These are phyloP conservation scores for Bipolaris bicolor DNA, from an alignment of 2,329 filamentous ascomycete species.

Conservation along the genomic window DNA sequence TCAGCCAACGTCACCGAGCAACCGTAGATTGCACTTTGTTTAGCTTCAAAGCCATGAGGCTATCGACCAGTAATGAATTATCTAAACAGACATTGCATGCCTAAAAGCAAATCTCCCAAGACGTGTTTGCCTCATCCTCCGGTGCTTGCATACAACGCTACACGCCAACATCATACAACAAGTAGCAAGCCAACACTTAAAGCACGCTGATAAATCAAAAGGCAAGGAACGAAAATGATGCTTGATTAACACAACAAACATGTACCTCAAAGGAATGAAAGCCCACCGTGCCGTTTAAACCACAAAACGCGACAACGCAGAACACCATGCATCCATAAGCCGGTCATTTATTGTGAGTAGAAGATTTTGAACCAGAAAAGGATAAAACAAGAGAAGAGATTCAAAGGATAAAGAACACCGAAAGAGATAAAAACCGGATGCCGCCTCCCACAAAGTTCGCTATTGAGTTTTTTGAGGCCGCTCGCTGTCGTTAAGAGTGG, in stretches of 20 bases:
- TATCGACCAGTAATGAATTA: neutral
- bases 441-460: slow-evolving; percentile 3
- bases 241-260: slow-evolving; percentile 12
- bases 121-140: neutral
- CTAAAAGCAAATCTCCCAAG: neutral
- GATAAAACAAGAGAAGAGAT: neutral
- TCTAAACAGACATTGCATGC: neutral
- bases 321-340: slow-evolving; percentile 17
- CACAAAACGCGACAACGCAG: slow-evolving; percentile 10
- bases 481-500: slow-evolving; percentile 9
- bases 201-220: neutral
- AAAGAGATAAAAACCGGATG: neutral
- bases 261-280: neutral
- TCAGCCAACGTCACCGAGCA: neutral
- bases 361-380: neutral
- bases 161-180: slow-evolving; percentile 4
- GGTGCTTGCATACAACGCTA: neutral
- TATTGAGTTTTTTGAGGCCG: slow-evolving; percentile 14
- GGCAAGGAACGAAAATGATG: neutral
- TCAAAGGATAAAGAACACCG: neutral
- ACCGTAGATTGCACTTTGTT: neutral
- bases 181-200: neutral
- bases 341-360: slow-evolving; percentile 9
- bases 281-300: neutral
- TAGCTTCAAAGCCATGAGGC: neutral